Evolutionary conservation across 345 rosid genomes (phyloP), one percentile per base, ranked within the genome.

Genomic region (Gossypium stocksii): DNA sequence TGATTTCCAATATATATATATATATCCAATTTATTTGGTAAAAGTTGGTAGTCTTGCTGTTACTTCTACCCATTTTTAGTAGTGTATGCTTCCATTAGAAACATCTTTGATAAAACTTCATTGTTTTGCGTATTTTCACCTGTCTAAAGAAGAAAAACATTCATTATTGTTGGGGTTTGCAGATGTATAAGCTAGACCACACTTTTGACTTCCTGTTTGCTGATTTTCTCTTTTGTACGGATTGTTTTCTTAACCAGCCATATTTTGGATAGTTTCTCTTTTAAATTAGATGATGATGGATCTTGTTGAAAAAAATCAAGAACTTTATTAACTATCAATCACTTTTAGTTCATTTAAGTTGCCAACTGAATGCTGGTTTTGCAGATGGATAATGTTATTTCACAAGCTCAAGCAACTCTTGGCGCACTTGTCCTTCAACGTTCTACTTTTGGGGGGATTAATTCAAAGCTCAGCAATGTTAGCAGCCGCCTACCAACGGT

Each of bases 371-470:
- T 77, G 74, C 53, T 59, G 82, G 77, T 76, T 62, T 27, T 76
- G 82, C 86, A 93, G 99, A 88, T 93, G 92, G 97, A 95, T 86
- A 86, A 79, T 83, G 97, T 91, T 77, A 93, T 93, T 79, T 95
- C 98, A 71, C 99, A 95, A 79, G 98, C 97, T 45, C 98, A 95
- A 81, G 89, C 94, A 22, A 93, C 99, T 48, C 93, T 95, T 3
- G 97, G 99, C 56, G 70, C 91, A 13, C 93, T 95, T 73, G 89
- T 89, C 49, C 73, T 91, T 81, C 99, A 95, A 79, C 92, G 97
- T 45, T 93, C 97, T 69, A 87, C 97, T 67, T 95, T 93, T 72
- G 98, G 98, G 71, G 97, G 94, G 79, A 86, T 95, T 81, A 91
- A 93, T 83, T 95, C 90, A 82, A 95, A 95, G 92, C 85, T 95